Evolutionary conservation across 768 basidiomycete species (phyloP), one percentile per base, ranked within the genome.

Genomic region (Favolaschia claudopus): DNA sequence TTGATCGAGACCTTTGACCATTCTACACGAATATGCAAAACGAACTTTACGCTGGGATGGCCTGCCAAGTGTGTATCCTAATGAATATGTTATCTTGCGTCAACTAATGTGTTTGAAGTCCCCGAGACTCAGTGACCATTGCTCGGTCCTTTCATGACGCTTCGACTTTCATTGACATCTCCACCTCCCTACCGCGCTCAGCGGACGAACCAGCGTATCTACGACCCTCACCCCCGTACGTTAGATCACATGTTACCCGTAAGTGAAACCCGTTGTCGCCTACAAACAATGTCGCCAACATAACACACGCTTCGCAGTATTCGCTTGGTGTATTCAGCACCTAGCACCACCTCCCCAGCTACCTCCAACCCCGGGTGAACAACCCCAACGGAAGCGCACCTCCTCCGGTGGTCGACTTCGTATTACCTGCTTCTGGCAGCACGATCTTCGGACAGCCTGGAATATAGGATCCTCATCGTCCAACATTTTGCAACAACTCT

Each of bases 391-490:
- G 69, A 80, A 69, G 68, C 83, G 72, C 62, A 69, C 42, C 22
- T 59, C 65, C 9, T 39, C 61, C 12, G 67, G 68, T 50, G 79
- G 76, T 38, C 78, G 83, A 59, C 70, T 94, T 25, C 88, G 93
- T 33, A 85, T 96, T 60, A 95, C 92, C 2, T 96, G 93, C 69
- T 95, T 96, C 70, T 96, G 93, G 92, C 93, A 96, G 70, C 95
- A 96, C 71, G 93, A 97, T 76, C 84, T 96, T 27, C 91, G 92
- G 62, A 85, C 93, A 0, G 72, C 93, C 34, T 96, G 94, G 93
- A 91, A 87, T 34, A 82, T 95, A 47, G 88, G 87, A 7, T 83
- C 88, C n/a, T n/a, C n/a, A 0, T 80, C 85, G 1, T 78, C 85
- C 15, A 81, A 85, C 28, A 67, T 94, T 10, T 82, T 85, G 9